Percentiles rank a stretch among this genome's conserved stretches.
Conservation (phyloP, 2,329 filamentous ascomycete species). For the Colletotrichum cordylinicola region DNA sequence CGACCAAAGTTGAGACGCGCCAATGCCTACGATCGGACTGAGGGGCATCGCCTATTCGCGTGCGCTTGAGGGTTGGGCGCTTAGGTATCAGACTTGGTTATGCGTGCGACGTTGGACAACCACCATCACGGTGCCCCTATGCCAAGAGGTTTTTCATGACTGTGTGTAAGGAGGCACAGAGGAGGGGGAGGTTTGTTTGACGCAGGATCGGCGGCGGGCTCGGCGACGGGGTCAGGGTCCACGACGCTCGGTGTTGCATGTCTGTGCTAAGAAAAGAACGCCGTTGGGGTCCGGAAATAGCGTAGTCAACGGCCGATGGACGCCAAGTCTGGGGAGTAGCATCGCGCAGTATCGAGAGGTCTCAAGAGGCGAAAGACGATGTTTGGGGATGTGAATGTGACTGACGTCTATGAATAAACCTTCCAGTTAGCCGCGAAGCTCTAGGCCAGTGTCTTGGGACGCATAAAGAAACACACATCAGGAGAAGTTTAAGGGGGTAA, state of each 20-base stretch:
- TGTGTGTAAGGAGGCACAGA: neutral
- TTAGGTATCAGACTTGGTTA: neutral
- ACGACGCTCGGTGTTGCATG: conserved; percentile 11
- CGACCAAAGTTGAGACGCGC: conserved; percentile 16
- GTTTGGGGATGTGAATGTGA: neutral
- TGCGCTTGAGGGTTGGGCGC: conserved; percentile 7
- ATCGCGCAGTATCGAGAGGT: neutral
- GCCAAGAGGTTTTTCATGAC: neutral
- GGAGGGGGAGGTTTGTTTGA: neutral
- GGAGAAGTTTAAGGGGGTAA: neutral
- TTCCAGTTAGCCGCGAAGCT: neutral
- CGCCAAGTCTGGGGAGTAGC: neutral
- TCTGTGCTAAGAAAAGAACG: conserved; percentile 15
- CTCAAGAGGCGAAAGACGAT: neutral
- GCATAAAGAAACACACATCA: neutral
- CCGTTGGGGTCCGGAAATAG: neutral
- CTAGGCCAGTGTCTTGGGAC: neutral
- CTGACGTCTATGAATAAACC: neutral
- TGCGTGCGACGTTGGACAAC: conserved; percentile 2
- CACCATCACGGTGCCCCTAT: neutral
- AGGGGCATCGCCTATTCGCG: neutral
- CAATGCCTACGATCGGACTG: conserved; percentile 7
- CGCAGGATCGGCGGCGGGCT: neutral
- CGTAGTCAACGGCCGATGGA: neutral
- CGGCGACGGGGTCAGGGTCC: conserved; percentile 4